Conservation (phyloP, 352 stramenopile genomes). For the Elongisporangium prolatum region DNA sequence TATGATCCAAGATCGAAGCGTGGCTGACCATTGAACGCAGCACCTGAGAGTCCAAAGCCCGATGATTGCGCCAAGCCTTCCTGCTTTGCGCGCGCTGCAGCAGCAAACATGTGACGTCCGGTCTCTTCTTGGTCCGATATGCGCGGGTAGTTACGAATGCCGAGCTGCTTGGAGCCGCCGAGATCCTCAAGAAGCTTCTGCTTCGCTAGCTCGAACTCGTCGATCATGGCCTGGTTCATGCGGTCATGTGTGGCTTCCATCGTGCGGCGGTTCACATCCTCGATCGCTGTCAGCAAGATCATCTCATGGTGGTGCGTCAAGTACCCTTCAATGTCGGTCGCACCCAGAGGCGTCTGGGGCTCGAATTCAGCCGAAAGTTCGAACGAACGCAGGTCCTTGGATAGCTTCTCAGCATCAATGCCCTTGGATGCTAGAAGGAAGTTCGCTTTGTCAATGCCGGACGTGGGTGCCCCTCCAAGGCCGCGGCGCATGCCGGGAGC, state of each 20-base stretch:
- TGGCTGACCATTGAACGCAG: constrained; percentile 41
- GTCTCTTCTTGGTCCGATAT: constrained; percentile 35
- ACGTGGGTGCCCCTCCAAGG: constrained; percentile 11
- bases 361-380: constrained; percentile 75
- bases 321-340: constrained; percentile 86
- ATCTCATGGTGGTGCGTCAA: constrained; percentile 89
- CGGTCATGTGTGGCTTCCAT: constrained; percentile 76
- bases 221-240: constrained; percentile 85
- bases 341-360: constrained; percentile 72
- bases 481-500: constrained; percentile 27
- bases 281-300: constrained; percentile 88
- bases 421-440: constrained; percentile 81
- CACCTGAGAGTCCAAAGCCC: constrained; percentile 42
- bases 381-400: constrained; percentile 74
- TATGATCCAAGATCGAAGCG: constrained; percentile 38
- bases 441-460: constrained; percentile 63
- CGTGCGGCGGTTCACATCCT: constrained; percentile 79
- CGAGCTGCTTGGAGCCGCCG: constrained; percentile 57
- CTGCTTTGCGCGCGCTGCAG: constrained; percentile 27
- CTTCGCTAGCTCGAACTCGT: constrained; percentile 80
- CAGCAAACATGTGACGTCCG: constrained; percentile 40
- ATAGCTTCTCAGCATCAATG: constrained; percentile 86
- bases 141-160: constrained; percentile 69
- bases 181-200: constrained; percentile 70
- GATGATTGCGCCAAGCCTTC: constrained; percentile 16